Percentiles rank a stretch among this genome's conserved stretches.
These are phyloP conservation scores for Botrytis porri DNA, from an alignment of 2,329 filamentous ascomycete genomes.

Conservation along the genomic window DNA sequence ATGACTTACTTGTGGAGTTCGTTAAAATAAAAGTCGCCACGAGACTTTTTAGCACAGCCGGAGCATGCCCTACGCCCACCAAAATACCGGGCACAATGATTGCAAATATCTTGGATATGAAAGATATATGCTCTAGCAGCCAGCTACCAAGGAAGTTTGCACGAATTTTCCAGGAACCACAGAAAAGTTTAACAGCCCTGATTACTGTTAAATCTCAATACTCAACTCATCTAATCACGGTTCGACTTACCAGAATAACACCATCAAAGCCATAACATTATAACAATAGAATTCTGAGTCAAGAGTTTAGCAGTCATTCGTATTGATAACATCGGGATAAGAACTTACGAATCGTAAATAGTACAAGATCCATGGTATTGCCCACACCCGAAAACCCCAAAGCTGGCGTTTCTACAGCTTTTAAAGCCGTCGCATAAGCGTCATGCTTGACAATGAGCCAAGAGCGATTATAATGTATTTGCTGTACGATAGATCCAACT, in stretches of 20 bases:
- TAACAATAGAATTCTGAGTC: conserved; percentile 49
- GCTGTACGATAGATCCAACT: conserved; percentile 34
- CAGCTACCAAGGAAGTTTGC: conserved; percentile 32
- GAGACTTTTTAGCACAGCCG: conserved; percentile 34
- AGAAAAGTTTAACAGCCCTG: conserved; percentile 42
- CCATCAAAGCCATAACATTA: conserved; percentile 48
- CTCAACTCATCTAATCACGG: background rate
- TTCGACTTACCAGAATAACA: conserved; percentile 45
- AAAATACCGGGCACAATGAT: conserved; percentile 41
- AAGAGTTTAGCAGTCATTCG: conserved; percentile 14
- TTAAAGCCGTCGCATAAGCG: conserved; percentile 40
- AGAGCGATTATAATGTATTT: conserved; percentile 33
- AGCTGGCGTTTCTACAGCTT: conserved; percentile 41
- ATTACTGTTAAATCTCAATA: background rate
- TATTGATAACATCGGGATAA: background rate
- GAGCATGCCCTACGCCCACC: conserved; percentile 38
- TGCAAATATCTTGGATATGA: conserved; percentile 39
- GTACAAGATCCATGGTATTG: conserved; percentile 42
- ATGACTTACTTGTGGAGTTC: conserved; percentile 41
- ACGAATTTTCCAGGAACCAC: conserved; percentile 38
- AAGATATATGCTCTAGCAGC: conserved; percentile 31
- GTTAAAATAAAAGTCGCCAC: conserved; percentile 39
- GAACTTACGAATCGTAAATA: conserved; percentile 49
- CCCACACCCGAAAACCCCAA: conserved; percentile 45
- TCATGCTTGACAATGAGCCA: conserved; percentile 32